Base-by-base conservation (phyloP, 2,329 filamentous ascomycete species). In the Pseudogymnoascus sp. region DNA sequence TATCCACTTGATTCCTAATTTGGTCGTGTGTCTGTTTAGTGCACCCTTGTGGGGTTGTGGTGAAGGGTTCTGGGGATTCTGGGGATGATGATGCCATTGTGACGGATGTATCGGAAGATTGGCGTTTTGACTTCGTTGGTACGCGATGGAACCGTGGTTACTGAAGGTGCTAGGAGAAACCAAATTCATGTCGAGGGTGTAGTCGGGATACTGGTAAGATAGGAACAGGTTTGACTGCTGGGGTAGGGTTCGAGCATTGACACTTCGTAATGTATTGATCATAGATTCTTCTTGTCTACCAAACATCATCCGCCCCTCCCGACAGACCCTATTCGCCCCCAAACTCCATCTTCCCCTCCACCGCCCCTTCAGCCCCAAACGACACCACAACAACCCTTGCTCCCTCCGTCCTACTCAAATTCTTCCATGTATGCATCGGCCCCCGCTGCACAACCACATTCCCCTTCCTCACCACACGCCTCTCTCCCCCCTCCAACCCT, bases 371-470 rank as follows among this genome's bases (percentile, higher is more conserved):
- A 21, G 18, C 40, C 5, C 40, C 18, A 11, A 45, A 5, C 73
- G 75, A 73, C 45, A 78, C 73, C 62, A 72, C 76, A 42, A 77
- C 69, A 1, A 79, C 70, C 26, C 74, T 69, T 54, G 75, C 78
- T 7, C 72, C 64, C 45, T 73, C 71, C 1, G 70, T 66, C 42
- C 21, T 51, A 0, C 73, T 72, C n/a, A 73, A 69, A 63, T 80
- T 79, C 12, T 71, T 69, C 77, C 78, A 81, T 14, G 67, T 65
- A 66, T 81, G 79, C 64, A 75, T 31, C 77, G 11, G 71, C 72
- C 0, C 79, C 40, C 75, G 71, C 66, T 79, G 76, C 0, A 79
- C 69, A 31, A 77, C 68, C 21, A 75, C 66, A 29, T 79, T 76
- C 14, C 77, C 77, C 5, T 68, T 68, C 45, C 65, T 66, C 2